These are phyloP conservation scores for Oryza glaberrima DNA, from an alignment of 176 grass and related monocot genomes.

Conservation along the genomic window DNA sequence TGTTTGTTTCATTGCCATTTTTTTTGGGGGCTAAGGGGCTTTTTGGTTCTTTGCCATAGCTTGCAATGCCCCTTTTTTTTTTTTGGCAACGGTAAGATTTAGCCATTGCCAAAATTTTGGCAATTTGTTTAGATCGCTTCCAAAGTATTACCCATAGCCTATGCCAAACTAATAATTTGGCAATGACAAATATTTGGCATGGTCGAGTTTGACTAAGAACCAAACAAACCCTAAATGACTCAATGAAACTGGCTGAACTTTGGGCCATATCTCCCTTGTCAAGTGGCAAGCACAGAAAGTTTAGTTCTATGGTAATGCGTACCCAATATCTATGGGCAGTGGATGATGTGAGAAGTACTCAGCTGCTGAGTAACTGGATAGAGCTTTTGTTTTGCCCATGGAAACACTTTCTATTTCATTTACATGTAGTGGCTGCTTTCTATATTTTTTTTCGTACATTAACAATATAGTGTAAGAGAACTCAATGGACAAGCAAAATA, in stretches of 20 bases:
- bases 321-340: neutral
- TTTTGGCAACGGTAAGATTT: too few relatives aligned
- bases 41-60: too few relatives aligned
- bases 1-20: too few relatives aligned
- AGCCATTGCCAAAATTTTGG: too few relatives aligned
- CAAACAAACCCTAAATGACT: neutral
- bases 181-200: neutral
- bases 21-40: too few relatives aligned
- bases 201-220: neutral
- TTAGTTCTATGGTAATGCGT: neutral
- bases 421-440: constrained; percentile 1
- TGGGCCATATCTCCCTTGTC: neutral
- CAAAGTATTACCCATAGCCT: too few relatives aligned
- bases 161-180: too few relatives aligned
- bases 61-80: too few relatives aligned
- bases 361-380: neutral
- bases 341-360: neutral
- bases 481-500: neutral
- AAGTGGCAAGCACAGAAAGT: neutral
- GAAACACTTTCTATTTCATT: constrained; percentile 8
- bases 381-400: neutral
- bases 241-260: neutral
- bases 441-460: neutral
- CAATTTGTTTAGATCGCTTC: too few relatives aligned
- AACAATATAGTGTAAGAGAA: neutral